phyloP scores from a whole-genome alignment of 768 basidiomycete genomes.

The Dendrothele bispora region DNA sequence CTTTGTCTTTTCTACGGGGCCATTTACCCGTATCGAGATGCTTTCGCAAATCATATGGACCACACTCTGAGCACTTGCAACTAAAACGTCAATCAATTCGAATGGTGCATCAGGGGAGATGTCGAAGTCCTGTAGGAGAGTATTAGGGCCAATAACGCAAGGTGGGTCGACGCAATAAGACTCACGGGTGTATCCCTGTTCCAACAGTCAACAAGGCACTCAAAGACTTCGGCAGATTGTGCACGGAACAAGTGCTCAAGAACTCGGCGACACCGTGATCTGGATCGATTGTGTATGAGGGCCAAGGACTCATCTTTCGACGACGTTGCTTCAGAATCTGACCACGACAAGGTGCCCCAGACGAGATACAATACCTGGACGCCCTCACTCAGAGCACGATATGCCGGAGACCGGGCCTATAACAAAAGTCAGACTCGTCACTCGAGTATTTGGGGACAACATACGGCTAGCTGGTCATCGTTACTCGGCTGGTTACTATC shows the following conservation, averaged over 20 bases:
- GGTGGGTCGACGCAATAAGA: constrained; percentile 3
- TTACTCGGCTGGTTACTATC: constrained; percentile 48
- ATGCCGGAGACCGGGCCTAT: constrained; percentile 73
- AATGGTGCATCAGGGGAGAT: constrained; percentile 58
- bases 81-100: constrained; percentile 79
- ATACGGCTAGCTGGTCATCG: constrained; percentile 62
- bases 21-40: constrained; percentile 59
- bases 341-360: constrained; percentile 66
- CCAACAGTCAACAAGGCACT: constrained; percentile 85
- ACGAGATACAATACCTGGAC: constrained; percentile 75
- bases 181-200: constrained; percentile 52
- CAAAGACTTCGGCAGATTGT: constrained; percentile 78
- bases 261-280: constrained; percentile 71
- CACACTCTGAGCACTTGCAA: constrained; percentile 81
- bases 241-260: constrained; percentile 86
- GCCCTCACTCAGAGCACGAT: constrained; percentile 76
- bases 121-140: constrained; percentile 32
- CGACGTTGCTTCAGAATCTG: constrained; percentile 40
- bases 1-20: constrained; percentile 55
- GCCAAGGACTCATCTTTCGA: constrained; percentile 69
- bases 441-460: constrained; percentile 1
- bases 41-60: constrained; percentile 90
- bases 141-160: background rate
- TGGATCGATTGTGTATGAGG: constrained; percentile 64
- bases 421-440: constrained; percentile 7